Evolutionary conservation across 2,329 filamentous ascomycete genomes (phyloP), one percentile per base, ranked within the genome.

Genomic region (Exophiala alcalophila): DNA sequence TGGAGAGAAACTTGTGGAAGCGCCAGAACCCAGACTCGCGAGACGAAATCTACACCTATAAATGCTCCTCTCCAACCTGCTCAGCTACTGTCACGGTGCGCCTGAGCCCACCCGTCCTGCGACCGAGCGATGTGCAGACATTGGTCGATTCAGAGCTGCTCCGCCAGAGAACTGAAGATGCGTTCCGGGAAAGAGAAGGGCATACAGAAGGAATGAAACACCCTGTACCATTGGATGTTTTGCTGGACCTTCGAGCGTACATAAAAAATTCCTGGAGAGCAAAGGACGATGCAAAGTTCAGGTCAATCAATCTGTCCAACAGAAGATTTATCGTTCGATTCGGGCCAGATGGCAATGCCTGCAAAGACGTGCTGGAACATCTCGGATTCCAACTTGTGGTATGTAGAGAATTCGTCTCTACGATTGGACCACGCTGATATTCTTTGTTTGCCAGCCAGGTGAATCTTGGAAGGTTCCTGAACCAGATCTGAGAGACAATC

Each of bases 241-340:
- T 83, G 31, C 65, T 69, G 30, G 77, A 75, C 48, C 65, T 86
- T 27, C 69, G 73, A 42, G 69, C 69, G 32, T 86, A 85, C 57
- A 64, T 85, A 37, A 66, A 58, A 7, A 81, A 86, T 62, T 70
- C 77, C 6, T 61, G 80, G 42, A 67, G 70, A 30, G 65, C 72
- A 14, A 60, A 63, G 5, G 68, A 72, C 32, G 47, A 54, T 23
- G 16, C 33, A 4, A 50, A 38, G 29, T 49, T 28, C 19, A 70
- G 72, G 51, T 62, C 68, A 30, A 80, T 85, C 53, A 73, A 74
- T 4, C 65, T 73, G 5, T 61, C 72, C 11, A 85, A 86, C 57
- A 80, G 81, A 58, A 75, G 76, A 43, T 86, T 83, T 52, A 68
- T 78, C 54, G 69, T 78, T 48, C 74, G 74, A 2, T 83, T 84